Evolutionary conservation across 306 rosid species (phyloP), one percentile per base, ranked within the genome.

Genomic region (Coriaria nepalensis): DNA sequence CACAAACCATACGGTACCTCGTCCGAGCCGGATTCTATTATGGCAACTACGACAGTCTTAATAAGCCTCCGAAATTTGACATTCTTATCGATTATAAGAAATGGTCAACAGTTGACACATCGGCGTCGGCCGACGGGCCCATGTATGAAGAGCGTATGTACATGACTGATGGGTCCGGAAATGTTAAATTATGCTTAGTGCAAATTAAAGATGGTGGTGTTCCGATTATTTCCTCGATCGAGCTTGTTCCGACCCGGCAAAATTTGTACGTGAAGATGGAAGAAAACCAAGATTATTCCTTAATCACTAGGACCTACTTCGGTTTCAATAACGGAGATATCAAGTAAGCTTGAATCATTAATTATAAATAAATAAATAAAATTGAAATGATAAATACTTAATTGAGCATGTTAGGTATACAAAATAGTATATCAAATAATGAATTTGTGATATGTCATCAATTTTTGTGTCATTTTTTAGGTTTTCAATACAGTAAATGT

Each of bases 11-110:
- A 32, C 58, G 58, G 7, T 53, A 53, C 39, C 48, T 53, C 5
- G 58, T 53, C 2, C 10, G 47, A 53, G 40, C 58, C 5, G 58
- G 58, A 10, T 53, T 53, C 39, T 47, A 40, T 38, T 53, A 53
- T 32, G 58, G 58, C 47, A 2, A 53, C 33, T 53, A 53, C 47
- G 58, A 53, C 37, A 44, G 46, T 44, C 11, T 53, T 11, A 53
- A 32, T 40, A 20, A 3, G 2, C 39, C 48, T 35, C 58, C 58
- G 6, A 35, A 10, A 32, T 53, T 53, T 11, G 48, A 53, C 12
- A 15, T 53, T 8, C 11, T 29, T 29, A 7, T 53, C 8, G 39
- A 53, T 32, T 47, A 47, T 11, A 53, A 40, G 40, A 53, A 10
- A 6, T 5, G 40, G 58, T 7, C 11, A n/a, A 6, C 48, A 15